A percentile compares a stretch with the other conserved stretches of the same genome.
These are phyloP conservation scores for Microsporum audouinii DNA, from an alignment of 2,329 filamentous ascomycete genomes.

Conservation along the genomic window DNA sequence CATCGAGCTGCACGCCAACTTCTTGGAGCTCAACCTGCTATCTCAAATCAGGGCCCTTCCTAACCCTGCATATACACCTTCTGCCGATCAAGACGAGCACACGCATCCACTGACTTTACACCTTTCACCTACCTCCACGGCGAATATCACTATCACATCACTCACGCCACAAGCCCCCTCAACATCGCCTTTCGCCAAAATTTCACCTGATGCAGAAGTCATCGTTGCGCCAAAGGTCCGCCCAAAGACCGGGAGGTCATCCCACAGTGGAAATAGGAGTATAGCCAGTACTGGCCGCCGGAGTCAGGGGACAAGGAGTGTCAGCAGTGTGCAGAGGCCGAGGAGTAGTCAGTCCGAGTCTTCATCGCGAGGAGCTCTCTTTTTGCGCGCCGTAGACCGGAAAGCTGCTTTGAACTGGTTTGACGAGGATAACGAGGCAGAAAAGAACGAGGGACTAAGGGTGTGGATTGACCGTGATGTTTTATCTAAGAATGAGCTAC, in stretches of 20 bases:
- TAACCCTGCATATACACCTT: conserved; percentile 57
- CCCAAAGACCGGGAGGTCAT: conserved; percentile 52
- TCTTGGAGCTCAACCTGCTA: conserved; percentile 85
- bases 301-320: conserved; percentile 58
- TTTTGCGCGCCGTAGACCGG: conserved; percentile 69
- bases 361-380: conserved; percentile 44
- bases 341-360: conserved; percentile 53
- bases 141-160: conserved; percentile 75
- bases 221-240: conserved; percentile 92
- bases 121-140: conserved; percentile 87
- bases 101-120: conserved; percentile 81
- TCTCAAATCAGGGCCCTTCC: conserved; percentile 87
- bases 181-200: conserved; percentile 72
- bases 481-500: conserved; percentile 58
- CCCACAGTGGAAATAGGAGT: conserved; percentile 64
- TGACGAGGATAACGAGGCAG: conserved; percentile 49
- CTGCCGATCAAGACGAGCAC: conserved; percentile 39
- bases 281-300: conserved; percentile 68
- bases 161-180: conserved; percentile 62
- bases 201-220: conserved; percentile 87
- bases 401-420: conserved; percentile 63
- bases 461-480: conserved; percentile 80
- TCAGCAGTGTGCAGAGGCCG: conserved; percentile 56
- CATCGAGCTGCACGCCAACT: conserved; percentile 92
- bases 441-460: conserved; percentile 50